Evolutionary conservation across 805 yeast genomes (phyloP), one percentile per base, ranked within the genome.

Genomic region (Ogataea henricii): DNA sequence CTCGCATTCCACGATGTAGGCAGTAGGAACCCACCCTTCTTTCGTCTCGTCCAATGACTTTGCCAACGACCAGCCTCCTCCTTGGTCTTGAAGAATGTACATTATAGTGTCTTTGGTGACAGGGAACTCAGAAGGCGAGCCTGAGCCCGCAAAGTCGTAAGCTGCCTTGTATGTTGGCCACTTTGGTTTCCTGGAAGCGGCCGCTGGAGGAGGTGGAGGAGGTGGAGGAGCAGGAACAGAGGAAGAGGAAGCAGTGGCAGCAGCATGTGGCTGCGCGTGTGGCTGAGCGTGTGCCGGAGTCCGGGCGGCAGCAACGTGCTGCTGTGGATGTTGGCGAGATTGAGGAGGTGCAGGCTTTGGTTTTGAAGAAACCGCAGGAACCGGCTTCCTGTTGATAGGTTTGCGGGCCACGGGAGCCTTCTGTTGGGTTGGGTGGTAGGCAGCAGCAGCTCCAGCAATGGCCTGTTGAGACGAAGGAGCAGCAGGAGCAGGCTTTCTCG

Each of bases 21-120:
- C 87, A 18, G 94, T 85, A 12, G 99, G 99, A 10, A 94, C 92
- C 99, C 99, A 94, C 4, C 99, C 99, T 65, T 90, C 94, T 47
- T 73, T 78, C 1, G 84, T 62, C 34, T 87, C 94, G 60, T 86
- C 91, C 51, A 85, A 65, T 27, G 81, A 74, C 64, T 86, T 87
- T 8, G 90, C 97, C 48, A 94, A 74, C 58, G 96, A 92, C 99
- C 99, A 94, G 14, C 97, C 96, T 52, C 88, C 91, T 39, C 84
- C 82, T 48, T 85, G 88, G 54, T 85, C 82, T 60, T 79, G 84
- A 2, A 83, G 70, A 27, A 94, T 81, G 52, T 81, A 81, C 30
- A 92, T 82, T 40, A 89, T 72, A 38, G 87, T 87, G 49, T 87
- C 96, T 59, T 85, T 87, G 5, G 76, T 69, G 33, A 92, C 73